Conservation (phyloP, 805 yeast genomes). For the Zygosaccharomyces pseudorouxii region DNA sequence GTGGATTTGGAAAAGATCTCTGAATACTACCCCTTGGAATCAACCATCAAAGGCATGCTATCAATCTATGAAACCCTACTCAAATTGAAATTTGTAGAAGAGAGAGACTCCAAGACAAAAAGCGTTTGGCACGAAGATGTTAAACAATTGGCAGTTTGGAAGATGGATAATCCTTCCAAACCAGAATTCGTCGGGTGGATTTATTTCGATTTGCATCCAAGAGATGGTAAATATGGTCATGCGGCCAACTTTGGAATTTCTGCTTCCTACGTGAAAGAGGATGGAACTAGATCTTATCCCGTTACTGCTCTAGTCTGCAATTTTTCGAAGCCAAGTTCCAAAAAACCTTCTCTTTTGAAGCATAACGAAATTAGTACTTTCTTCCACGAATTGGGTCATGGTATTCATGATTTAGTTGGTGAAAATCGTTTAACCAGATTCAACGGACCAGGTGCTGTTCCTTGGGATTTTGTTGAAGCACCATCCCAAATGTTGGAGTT, state of each 20-base stretch:
- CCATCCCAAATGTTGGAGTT: slow-evolving; percentile 87
- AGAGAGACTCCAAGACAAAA: slow-evolving; percentile 36
- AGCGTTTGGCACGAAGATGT: slow-evolving; percentile 78
- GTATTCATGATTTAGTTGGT: slow-evolving; percentile 74
- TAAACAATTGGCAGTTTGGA: slow-evolving; percentile 67
- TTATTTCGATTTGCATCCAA: slow-evolving; percentile 76
- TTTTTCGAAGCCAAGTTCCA: slow-evolving; percentile 65
- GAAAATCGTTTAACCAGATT: slow-evolving; percentile 60
- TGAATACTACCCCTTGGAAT: slow-evolving; percentile 72
- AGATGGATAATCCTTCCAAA: slow-evolving; percentile 42
- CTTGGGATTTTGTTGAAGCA: slow-evolving; percentile 86
- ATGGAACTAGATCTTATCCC: slow-evolving; percentile 54
- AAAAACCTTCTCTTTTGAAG: slow-evolving; percentile 68
- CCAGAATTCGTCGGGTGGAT: slow-evolving; percentile 72
- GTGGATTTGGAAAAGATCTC: slow-evolving; percentile 69
- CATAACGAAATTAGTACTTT: slow-evolving; percentile 78
- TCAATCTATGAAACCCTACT: slow-evolving; percentile 65
- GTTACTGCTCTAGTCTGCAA: slow-evolving; percentile 79
- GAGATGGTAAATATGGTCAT: slow-evolving; percentile 83
- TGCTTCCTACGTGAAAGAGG: slow-evolving; percentile 51
- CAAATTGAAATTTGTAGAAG: slow-evolving; percentile 59
- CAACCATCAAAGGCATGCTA: slow-evolving; percentile 65
- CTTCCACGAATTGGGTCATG: slow-evolving; percentile 89
- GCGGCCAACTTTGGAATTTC: slow-evolving; percentile 76
- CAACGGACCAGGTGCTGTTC: slow-evolving; percentile 68